Evolutionary conservation across 2,329 filamentous ascomycete species (phyloP).

Genomic region (Fusarium pseudocircinatum): DNA sequence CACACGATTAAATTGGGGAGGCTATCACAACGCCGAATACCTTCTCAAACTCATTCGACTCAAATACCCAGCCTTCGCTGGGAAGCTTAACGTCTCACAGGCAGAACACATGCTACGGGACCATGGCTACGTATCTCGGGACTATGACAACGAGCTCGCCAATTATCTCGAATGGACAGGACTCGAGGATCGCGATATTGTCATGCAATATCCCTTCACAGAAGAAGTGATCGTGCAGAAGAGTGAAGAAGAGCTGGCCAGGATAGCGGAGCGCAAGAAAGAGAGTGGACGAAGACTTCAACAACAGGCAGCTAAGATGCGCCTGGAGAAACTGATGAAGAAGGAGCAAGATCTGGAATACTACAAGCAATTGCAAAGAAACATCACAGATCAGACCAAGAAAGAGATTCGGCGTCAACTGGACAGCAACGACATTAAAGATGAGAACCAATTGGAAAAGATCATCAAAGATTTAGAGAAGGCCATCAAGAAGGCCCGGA

Average conservation of each 20-base stretch:
- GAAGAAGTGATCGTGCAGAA: slow-evolving; percentile 93
- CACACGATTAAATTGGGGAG: slow-evolving; percentile 93
- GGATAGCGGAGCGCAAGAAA: slow-evolving; percentile 91
- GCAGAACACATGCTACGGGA: slow-evolving; percentile 87
- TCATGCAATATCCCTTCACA: slow-evolving; percentile 92
- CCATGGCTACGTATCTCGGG: slow-evolving; percentile 87
- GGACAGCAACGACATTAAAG: slow-evolving; percentile 90
- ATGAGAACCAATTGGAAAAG: slow-evolving; percentile 86
- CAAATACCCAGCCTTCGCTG: slow-evolving; percentile 90
- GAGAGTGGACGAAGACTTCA: slow-evolving; percentile 92
- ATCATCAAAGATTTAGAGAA: slow-evolving; percentile 90
- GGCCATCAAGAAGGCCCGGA: slow-evolving; percentile 86
- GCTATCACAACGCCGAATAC: slow-evolving; percentile 89
- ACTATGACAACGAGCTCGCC: slow-evolving; percentile 82
- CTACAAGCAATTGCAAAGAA: slow-evolving; percentile 83
- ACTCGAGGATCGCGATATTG: slow-evolving; percentile 85
- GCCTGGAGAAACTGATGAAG: slow-evolving; percentile 90
- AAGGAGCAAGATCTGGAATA: slow-evolving; percentile 97
- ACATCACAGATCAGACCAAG: slow-evolving; percentile 80
- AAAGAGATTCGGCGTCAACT: slow-evolving; percentile 89
- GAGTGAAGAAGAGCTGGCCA: slow-evolving; percentile 90
- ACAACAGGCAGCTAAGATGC: slow-evolving; percentile 97
- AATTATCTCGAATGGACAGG: slow-evolving; percentile 90
- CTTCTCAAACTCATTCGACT: slow-evolving; percentile 87
- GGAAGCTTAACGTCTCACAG: slow-evolving; percentile 86